phyloP scores from a whole-genome alignment of 257 asterid genomes.

The Plectranthus barbatus region DNA sequence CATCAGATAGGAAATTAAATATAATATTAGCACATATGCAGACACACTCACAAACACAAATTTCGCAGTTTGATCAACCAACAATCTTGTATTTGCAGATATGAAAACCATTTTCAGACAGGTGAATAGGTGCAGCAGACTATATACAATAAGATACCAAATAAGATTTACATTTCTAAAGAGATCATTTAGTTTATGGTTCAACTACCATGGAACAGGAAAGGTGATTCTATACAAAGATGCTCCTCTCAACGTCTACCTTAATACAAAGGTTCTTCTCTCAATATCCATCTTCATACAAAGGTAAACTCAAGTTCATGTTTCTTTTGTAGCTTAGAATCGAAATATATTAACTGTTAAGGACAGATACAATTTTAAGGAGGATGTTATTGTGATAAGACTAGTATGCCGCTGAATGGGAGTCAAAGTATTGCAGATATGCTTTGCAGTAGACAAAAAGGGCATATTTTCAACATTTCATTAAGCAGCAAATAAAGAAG shows the following conservation, averaged over 20 bases:
- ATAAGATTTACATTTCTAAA: not conserved
- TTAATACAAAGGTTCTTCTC: not conserved
- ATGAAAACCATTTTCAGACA: not conserved
- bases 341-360: no score
- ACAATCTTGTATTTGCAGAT: not conserved
- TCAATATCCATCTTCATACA: slow-evolving; percentile 8
- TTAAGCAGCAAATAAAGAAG: not conserved
- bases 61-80: not conserved
- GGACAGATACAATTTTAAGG: no score
- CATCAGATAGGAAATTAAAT: not conserved
- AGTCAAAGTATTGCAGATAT: not conserved
- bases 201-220: not conserved
- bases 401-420: not conserved
- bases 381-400: no score
- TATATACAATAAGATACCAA: not conserved
- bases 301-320: not conserved
- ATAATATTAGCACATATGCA: not conserved
- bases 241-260: no score
- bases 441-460: not conserved
- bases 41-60: not conserved
- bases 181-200: not conserved
- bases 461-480: not conserved
- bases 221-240: no score
- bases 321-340: not conserved
- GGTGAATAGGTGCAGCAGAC: not conserved